Evolutionary conservation across 2,329 filamentous ascomycete species (phyloP), one percentile per base, ranked within the genome.

Genomic region (Epicoccum sorghinum): DNA sequence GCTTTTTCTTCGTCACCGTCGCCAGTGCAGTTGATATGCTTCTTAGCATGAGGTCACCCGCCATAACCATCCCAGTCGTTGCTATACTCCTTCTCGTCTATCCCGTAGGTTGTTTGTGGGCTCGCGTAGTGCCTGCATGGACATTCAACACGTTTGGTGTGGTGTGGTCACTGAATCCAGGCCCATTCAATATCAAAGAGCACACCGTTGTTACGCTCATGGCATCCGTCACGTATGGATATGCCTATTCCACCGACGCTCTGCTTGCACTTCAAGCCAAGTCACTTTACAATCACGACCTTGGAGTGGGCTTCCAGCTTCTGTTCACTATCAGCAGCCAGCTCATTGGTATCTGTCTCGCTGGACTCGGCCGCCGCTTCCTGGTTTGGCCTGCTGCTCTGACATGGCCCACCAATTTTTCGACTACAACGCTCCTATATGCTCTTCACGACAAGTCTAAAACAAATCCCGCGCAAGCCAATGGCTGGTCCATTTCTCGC

Each of bases 201-300:
- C 83, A 86, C 64, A 81, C 84, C 45, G 74, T 86, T 35, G 84
- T 86, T 61, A 83, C 85, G 23, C 82, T 84, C 68, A 87, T 87
- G 84, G 85, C 84, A 2, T 86, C 86, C 68, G 84, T 85, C 63
- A 74, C 82, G 4, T 70, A 68, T 33, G 64, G 66, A n/a, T 64
- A 71, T 5, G 86, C 88, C 3, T 91, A 91, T 63, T 87, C 88
- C 0, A 91, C 88, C 1, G 89, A 91, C 61, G 87, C 90, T 27
- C 83, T 92, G 88, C n/a, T 47, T 18, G 45, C 45, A 12, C 45
- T 47, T n/a, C 45, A 47, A 0, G 88, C 90, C 73, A 76, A 85
- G 14, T 81, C 87, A 14, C 91, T 91, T 66, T 92, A 91, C 70
- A 84, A 87, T 68, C 84, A 89, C 66, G 79, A 87, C 54, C 4